phyloP scores from a whole-genome alignment of 345 rosid genomes.

The Ceriops decandra region DNA sequence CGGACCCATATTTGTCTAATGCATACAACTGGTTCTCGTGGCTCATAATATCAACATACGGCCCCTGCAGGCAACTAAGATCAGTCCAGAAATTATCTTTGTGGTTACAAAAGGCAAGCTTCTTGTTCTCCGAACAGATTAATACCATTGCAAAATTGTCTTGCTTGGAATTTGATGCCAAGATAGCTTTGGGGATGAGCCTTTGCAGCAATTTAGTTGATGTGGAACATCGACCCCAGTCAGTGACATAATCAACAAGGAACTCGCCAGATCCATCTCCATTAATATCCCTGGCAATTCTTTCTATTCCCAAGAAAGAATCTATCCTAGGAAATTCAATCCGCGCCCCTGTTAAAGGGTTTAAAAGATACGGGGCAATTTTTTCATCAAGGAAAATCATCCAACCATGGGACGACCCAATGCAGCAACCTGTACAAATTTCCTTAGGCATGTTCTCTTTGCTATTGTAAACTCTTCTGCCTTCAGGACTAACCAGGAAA shows the following conservation, averaged over 20 bases:
- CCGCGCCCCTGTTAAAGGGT: not conserved
- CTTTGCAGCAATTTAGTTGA: too few species aligned
- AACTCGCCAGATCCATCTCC: too few species aligned
- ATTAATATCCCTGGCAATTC: too few species aligned
- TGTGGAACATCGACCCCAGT: too few species aligned
- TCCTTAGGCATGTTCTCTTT: too few species aligned
- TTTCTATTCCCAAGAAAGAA: too few species aligned
- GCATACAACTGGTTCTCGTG: not conserved
- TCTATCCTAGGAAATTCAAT: not conserved
- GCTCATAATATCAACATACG: not conserved
- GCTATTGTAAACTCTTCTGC: too few species aligned
- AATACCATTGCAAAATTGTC: not conserved
- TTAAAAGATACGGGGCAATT: not conserved
- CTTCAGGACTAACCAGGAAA: too few species aligned
- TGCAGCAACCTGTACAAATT: not conserved
- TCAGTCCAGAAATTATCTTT: not conserved
- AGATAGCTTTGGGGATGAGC: not conserved
- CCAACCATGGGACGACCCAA: constrained; percentile 8
- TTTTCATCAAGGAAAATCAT: not conserved
- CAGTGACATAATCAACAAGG: too few species aligned
- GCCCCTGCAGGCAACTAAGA: not conserved
- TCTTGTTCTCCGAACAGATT: not conserved
- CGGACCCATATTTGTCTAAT: not conserved
- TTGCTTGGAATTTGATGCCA: not conserved
- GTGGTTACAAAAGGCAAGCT: not conserved